Base-by-base conservation (phyloP, 805 yeast genomes). In the Nakazawaea peltata region DNA sequence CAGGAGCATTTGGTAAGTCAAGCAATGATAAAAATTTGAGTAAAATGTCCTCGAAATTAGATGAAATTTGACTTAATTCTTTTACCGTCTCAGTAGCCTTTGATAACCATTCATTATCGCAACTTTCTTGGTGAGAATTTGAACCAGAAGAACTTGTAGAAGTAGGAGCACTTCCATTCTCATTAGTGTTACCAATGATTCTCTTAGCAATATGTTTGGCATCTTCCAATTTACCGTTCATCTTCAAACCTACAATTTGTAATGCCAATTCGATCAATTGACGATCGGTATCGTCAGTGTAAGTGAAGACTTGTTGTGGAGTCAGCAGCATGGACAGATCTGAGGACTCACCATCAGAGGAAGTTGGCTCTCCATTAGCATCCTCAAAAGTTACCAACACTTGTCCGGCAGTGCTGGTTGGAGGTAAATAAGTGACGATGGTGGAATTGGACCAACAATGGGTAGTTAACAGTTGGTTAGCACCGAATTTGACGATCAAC, bases 401-500 rank as follows among this genome's bases (percentile, higher is more conserved):
- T 45, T 88, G 95, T 0, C 97, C 97, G 0, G 96, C 81, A 39
- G 72, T 75, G 9, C 80, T 59, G 1, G 97, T 84, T 3, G 98
- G 97, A 3, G 98, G 98, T 33, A 92, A 63, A 48, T 83, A 86
- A 0, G 97, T 86, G 2, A 92, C 95, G 36, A 92, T 82, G 0
- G 98, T 92, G 2, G 92, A 71, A 26, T 83, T 92, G 31, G 94
- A 84, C 98, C 98, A 92, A 57, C 95, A 88, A 50, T 87, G 95
- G 0, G 97, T 86, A 3, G 92, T 81, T 22, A 83, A 57, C 0
- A 92, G 86, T 40, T 69, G 63, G 51, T 77, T 77, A 10, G 80
- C 76, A 23, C 98, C 98, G 59, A 92, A 92, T 57, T 81, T 81
- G 12, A 90, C 95, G 17, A 66, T 64, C 39, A 90, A 62, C 0